Conservation (phyloP, 225 moss, liverwort and hornwort genomes). For the Rhytidiadelphus loreus region DNA sequence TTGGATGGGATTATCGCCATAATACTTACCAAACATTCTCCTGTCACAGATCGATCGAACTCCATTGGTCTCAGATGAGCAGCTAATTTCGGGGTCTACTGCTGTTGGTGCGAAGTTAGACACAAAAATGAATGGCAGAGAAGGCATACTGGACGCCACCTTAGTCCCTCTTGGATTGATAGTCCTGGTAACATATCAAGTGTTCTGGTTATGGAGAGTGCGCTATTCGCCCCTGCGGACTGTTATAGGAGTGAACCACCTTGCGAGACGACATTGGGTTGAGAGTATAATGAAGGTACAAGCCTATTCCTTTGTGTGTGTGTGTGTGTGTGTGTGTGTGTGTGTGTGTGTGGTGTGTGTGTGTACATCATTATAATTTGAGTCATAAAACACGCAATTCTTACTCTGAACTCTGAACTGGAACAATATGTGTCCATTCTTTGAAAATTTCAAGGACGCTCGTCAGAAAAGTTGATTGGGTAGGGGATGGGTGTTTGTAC, state of each 20-base stretch:
- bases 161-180: constrained; percentile 47
- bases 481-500: no score
- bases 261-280: constrained; percentile 71
- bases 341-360: no score
- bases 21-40: not conserved
- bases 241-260: constrained; percentile 64
- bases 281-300: constrained; percentile 71
- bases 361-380: no score
- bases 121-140: not conserved
- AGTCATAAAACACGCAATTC: no score
- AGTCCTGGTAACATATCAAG: constrained; percentile 49
- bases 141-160: constrained; percentile 36
- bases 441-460: not conserved
- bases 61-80: not conserved
- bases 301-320: not conserved
- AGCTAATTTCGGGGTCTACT: not conserved
- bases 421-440: not conserved
- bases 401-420: not conserved
- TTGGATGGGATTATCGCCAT: not conserved
- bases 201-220: constrained; percentile 45
- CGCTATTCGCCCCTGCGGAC: constrained; percentile 50
- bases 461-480: no score
- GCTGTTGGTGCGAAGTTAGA: not conserved
- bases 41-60: not conserved
- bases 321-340: no score